A percentile compares a stretch with the other conserved stretches of the same genome.
These are phyloP conservation scores for Teunomyces kruisii DNA, from an alignment of 805 yeast genomes.

Conservation along the genomic window DNA sequence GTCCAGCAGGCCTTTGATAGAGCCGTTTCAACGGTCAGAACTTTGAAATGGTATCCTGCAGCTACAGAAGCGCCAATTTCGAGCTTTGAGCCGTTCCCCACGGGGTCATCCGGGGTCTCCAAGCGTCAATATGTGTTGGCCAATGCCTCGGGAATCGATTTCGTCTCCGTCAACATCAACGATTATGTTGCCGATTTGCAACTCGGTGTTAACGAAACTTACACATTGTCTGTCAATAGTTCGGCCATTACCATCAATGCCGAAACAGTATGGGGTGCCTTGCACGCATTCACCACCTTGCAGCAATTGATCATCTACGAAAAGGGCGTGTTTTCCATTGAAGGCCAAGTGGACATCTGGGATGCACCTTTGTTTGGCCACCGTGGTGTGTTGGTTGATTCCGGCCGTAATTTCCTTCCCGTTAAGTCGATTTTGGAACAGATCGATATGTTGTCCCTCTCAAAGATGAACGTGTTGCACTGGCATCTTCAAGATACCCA, in stretches of 20 bases:
- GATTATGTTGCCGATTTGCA: slow-evolving; percentile 27
- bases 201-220: slow-evolving; percentile 38
- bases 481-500: slow-evolving; percentile 42
- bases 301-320: slow-evolving; percentile 39
- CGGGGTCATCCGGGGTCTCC: slow-evolving; percentile 1
- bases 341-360: slow-evolving; percentile 29
- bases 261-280: slow-evolving; percentile 41
- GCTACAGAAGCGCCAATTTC: slow-evolving; percentile 27
- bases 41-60: slow-evolving; percentile 35
- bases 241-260: slow-evolving; percentile 24
- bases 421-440: slow-evolving; percentile 28
- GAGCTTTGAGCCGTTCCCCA: slow-evolving; percentile 17
- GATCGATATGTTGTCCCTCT: slow-evolving; percentile 37
- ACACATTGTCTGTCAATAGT: slow-evolving; percentile 19
- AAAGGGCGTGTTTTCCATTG: slow-evolving; percentile 24
- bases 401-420: slow-evolving; percentile 36
- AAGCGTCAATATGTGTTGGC: not conserved
- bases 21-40: slow-evolving; percentile 14
- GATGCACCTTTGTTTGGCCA: slow-evolving; percentile 38
- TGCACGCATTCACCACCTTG: slow-evolving; percentile 40
- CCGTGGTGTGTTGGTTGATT: slow-evolving; percentile 41
- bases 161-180: slow-evolving; percentile 13
- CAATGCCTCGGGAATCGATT: not conserved
- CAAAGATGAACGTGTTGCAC: slow-evolving; percentile 40
- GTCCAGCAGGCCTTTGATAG: slow-evolving; percentile 25